Evolutionary conservation across 352 stramenopile species (phyloP).

Genomic region (Globisporangium rhizosaccharum): DNA sequence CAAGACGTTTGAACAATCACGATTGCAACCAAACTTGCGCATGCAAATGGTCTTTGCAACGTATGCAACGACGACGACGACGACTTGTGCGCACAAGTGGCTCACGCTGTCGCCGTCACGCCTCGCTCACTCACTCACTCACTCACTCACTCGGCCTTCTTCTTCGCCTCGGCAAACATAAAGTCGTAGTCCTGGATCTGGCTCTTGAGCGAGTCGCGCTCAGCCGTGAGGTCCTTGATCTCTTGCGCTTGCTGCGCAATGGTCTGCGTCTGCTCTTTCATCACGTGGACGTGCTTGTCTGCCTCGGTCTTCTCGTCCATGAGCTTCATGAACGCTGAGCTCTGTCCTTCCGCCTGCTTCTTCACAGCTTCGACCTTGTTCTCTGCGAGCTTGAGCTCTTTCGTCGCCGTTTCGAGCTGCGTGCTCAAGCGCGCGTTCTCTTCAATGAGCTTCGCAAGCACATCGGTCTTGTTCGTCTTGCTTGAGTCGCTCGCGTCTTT

Average conservation of each 20-base stretch:
- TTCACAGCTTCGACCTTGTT: constrained; percentile 49
- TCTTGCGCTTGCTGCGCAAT: constrained; percentile 37
- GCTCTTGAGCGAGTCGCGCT: constrained; percentile 65
- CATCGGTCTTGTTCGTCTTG: constrained; percentile 31
- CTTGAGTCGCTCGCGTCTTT: constrained; percentile 17
- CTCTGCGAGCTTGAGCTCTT: constrained; percentile 45
- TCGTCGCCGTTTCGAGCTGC: constrained; percentile 26
- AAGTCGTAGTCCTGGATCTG: constrained; percentile 88
- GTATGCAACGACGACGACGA: not conserved
- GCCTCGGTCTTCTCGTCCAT: constrained; percentile 66
- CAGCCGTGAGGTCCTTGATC: constrained; percentile 44
- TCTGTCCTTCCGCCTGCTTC: constrained; percentile 77
- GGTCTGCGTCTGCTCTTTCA: constrained; percentile 39
- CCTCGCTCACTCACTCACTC: no score
- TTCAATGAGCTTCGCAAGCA: constrained; percentile 49
- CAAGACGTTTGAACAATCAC: not conserved
- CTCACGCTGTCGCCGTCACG: not conserved
- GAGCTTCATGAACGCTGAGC: constrained; percentile 75
- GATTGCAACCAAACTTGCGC: not conserved
- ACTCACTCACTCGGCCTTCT: constrained; percentile 66
- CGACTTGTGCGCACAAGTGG: not conserved
- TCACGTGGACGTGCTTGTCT: constrained; percentile 42
- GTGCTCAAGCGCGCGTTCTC: constrained; percentile 52
- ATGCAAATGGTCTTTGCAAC: not conserved
- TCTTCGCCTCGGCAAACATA: constrained; percentile 86